phyloP scores from a whole-genome alignment of 2,329 filamentous ascomycete genomes.

The Beauveria asiatica region DNA sequence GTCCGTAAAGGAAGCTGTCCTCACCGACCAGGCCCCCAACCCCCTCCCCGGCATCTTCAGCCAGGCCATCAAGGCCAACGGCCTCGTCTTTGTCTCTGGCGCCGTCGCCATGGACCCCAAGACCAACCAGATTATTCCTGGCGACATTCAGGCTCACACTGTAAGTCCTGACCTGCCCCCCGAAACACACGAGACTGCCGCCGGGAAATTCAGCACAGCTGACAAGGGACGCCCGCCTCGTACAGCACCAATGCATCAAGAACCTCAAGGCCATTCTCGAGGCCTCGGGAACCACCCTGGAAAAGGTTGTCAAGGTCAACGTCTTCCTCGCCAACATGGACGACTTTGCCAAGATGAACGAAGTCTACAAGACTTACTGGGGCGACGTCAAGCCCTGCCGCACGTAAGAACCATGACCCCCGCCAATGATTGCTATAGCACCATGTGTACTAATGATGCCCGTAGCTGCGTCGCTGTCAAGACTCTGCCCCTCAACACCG shows the following conservation, averaged over 20 bases:
- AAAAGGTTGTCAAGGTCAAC: slow-evolving; percentile 62
- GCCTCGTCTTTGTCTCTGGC: slow-evolving; percentile 63
- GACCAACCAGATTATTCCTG: slow-evolving; percentile 50
- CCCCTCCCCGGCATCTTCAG: slow-evolving; percentile 32
- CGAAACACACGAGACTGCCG: no score
- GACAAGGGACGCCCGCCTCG: not conserved
- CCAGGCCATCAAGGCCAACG: slow-evolving; percentile 57
- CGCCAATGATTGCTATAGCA: not conserved
- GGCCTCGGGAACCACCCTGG: slow-evolving; percentile 56
- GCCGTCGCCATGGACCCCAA: slow-evolving; percentile 58
- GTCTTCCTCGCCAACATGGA: slow-evolving; percentile 68
- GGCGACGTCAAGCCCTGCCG: slow-evolving; percentile 37
- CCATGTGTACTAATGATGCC: not conserved
- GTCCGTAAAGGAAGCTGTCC: slow-evolving; percentile 26
- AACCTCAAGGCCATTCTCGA: slow-evolving; percentile 63
- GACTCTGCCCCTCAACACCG: not conserved
- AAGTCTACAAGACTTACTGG: slow-evolving; percentile 64
- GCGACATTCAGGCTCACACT: slow-evolving; percentile 58
- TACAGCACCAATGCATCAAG: slow-evolving; percentile 54
- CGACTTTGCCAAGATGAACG: slow-evolving; percentile 68
- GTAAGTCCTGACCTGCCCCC: slow-evolving; percentile 19
- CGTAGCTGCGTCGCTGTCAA: slow-evolving; percentile 28
- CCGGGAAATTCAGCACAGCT: no score
- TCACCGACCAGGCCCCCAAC: slow-evolving; percentile 33
- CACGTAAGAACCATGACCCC: slow-evolving; percentile 24